Evolutionary conservation across 2,329 filamentous ascomycete species (phyloP).

Genomic region (Aspergillus viridinutans): DNA sequence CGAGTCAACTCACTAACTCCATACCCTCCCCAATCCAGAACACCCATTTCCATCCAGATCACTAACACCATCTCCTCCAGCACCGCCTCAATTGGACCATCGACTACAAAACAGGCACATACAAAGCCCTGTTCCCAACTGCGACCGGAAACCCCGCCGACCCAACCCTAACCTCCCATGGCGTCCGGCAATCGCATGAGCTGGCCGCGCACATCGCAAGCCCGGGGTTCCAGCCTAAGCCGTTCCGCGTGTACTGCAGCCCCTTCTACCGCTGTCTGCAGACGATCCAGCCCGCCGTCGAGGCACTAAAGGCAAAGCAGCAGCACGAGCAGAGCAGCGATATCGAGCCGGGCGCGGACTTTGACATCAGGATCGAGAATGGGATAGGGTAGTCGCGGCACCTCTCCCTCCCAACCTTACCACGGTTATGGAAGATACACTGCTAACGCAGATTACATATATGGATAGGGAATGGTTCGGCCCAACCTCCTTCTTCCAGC

Average conservation of each 20-base stretch:
- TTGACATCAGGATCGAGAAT: slow-evolving; percentile 48
- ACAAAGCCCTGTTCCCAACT: slow-evolving; percentile 67
- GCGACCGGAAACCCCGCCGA: slow-evolving; percentile 87
- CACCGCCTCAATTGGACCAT: slow-evolving; percentile 90
- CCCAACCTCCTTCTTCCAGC: slow-evolving; percentile 69
- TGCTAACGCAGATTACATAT: not conserved
- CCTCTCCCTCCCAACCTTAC: not conserved
- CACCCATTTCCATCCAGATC: not conserved
- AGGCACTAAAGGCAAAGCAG: slow-evolving; percentile 31
- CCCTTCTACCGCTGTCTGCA: slow-evolving; percentile 86
- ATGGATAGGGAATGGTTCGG: slow-evolving; percentile 81
- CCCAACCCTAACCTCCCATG: slow-evolving; percentile 80
- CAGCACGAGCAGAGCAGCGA: slow-evolving; percentile 18
- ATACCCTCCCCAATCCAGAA: not conserved
- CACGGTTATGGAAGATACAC: not conserved
- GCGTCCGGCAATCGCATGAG: slow-evolving; percentile 76
- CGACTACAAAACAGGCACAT: slow-evolving; percentile 72
- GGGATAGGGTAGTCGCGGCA: slow-evolving; percentile 45
- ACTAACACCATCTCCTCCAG: slow-evolving; percentile 43
- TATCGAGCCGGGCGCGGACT: slow-evolving; percentile 32
- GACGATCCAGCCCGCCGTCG: slow-evolving; percentile 66
- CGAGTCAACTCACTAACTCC: not conserved
- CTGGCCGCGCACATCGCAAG: slow-evolving; percentile 51
- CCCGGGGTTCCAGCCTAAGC: slow-evolving; percentile 34
- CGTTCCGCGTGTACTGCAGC: slow-evolving; percentile 66